These are phyloP conservation scores for Digitaria exilis DNA, from an alignment of 202 grass and related monocot genomes.

Conservation along the genomic window DNA sequence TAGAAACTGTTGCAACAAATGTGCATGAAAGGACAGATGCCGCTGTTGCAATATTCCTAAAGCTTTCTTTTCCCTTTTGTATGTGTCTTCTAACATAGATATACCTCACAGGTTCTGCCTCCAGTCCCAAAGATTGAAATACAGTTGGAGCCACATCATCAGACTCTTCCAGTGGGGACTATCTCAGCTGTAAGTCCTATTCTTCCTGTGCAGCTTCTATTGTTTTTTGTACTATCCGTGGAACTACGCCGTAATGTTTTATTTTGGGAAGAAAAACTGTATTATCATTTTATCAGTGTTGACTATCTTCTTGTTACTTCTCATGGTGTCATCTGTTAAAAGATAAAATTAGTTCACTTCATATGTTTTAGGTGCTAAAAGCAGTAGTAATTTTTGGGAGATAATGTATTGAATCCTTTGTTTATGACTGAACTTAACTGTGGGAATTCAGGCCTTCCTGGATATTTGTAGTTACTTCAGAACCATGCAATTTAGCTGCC, in stretches of 20 bases:
- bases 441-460: background rate
- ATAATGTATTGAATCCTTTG: background rate
- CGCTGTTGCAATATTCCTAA: background rate
- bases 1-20: background rate
- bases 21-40: background rate
- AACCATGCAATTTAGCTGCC: background rate
- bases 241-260: background rate
- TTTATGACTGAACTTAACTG: background rate
- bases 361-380: slow-evolving; percentile 6
- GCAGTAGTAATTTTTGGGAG: background rate
- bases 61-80: background rate
- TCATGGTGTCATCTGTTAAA: slow-evolving; percentile 28
- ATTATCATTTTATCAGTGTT: background rate
- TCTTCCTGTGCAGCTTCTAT: background rate
- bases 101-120: slow-evolving; percentile 62
- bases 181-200: slow-evolving; percentile 72
- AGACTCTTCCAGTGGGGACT: slow-evolving; percentile 69
- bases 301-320: background rate
- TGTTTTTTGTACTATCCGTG: background rate
- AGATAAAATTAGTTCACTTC: background rate
- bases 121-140: slow-evolving; percentile 80
- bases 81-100: slow-evolving; percentile 32
- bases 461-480: background rate
- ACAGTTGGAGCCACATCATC: slow-evolving; percentile 75
- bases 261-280: background rate